Percentiles rank a stretch among this genome's conserved stretches.
phyloP scores from a whole-genome alignment of 257 asterid genomes.

The Capsicum pubescens region DNA sequence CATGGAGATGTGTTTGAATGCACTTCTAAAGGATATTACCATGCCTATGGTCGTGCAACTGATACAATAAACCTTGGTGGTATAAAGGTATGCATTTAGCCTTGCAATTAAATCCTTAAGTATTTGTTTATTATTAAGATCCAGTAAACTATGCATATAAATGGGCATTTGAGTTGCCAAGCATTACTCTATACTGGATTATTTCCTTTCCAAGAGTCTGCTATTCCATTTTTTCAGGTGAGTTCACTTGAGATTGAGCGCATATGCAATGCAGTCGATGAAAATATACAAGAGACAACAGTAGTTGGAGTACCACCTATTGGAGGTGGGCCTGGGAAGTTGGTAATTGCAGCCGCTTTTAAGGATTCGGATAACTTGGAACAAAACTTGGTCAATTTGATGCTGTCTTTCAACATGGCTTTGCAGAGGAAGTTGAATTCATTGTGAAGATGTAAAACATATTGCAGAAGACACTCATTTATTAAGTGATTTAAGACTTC shows the following conservation, averaged over 20 bases:
- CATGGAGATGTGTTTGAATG: conserved; percentile 96
- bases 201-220: neutral
- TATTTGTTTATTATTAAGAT: neutral
- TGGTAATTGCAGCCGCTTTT: conserved; percentile 72
- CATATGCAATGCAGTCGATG: conserved; percentile 70
- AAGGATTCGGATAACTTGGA: conserved; percentile 54
- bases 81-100: conserved; percentile 67
- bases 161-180: neutral
- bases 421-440: conserved; percentile 74
- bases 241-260: conserved; percentile 98
- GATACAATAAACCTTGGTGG: conserved; percentile 99
- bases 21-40: conserved; percentile 79
- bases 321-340: conserved; percentile 91
- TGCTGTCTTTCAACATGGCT: conserved; percentile 71
- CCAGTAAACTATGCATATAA: neutral
- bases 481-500: no score
- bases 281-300: conserved; percentile 78
- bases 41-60: conserved; percentile 97
- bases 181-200: neutral
- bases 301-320: conserved; percentile 87
- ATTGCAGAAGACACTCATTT: no score
- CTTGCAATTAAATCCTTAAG: neutral
- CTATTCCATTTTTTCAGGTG: conserved; percentile 53
- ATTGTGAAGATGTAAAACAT: no score
- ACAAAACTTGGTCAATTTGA: conserved; percentile 44